These are phyloP conservation scores for Verticillium nonalfalfae DNA, from an alignment of 2,329 filamentous ascomycete genomes.

Conservation along the genomic window DNA sequence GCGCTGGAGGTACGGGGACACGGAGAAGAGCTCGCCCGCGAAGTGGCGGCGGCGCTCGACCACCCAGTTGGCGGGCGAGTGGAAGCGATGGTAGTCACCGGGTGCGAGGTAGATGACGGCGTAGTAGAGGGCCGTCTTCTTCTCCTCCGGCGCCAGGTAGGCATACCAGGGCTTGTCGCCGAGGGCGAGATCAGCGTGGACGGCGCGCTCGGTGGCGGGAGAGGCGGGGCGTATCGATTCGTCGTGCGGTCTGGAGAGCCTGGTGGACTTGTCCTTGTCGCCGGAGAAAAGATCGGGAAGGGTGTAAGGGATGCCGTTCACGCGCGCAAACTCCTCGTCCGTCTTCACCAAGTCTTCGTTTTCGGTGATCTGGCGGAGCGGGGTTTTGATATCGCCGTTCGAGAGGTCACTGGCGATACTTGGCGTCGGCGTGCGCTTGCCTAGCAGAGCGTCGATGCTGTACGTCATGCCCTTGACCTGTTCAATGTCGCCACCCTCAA, in stretches of 20 bases:
- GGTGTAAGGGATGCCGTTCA: slow-evolving; percentile 95
- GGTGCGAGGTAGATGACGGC: slow-evolving; percentile 93
- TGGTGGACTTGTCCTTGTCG: slow-evolving; percentile 18
- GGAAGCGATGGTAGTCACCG: slow-evolving; percentile 97
- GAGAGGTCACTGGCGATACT: slow-evolving; percentile 32
- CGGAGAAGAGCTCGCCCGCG: slow-evolving; percentile 89
- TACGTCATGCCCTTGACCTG: slow-evolving; percentile 99
- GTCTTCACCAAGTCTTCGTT: slow-evolving; percentile 64
- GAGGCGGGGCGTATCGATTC: slow-evolving; percentile 61
- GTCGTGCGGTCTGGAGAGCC: slow-evolving; percentile 35
- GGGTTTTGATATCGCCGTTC: not conserved
- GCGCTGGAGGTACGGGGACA: slow-evolving; percentile 90
- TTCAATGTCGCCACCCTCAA: slow-evolving; percentile 90
- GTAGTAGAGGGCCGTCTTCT: slow-evolving; percentile 77
- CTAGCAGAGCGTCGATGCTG: slow-evolving; percentile 85
- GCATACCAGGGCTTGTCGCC: slow-evolving; percentile 67
- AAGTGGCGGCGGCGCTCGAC: slow-evolving; percentile 95
- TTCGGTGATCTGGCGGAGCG: slow-evolving; percentile 26
- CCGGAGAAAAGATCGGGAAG: slow-evolving; percentile 84
- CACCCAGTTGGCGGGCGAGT: slow-evolving; percentile 92
- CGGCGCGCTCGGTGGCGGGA: slow-evolving; percentile 71
- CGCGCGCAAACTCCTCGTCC: slow-evolving; percentile 86
- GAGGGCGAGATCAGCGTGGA: slow-evolving; percentile 75
- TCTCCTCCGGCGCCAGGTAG: slow-evolving; percentile 49
- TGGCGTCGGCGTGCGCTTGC: slow-evolving; percentile 52